phyloP scores from a whole-genome alignment of 2,329 filamentous ascomycete genomes.

The Tolypocladium nubicola region DNA sequence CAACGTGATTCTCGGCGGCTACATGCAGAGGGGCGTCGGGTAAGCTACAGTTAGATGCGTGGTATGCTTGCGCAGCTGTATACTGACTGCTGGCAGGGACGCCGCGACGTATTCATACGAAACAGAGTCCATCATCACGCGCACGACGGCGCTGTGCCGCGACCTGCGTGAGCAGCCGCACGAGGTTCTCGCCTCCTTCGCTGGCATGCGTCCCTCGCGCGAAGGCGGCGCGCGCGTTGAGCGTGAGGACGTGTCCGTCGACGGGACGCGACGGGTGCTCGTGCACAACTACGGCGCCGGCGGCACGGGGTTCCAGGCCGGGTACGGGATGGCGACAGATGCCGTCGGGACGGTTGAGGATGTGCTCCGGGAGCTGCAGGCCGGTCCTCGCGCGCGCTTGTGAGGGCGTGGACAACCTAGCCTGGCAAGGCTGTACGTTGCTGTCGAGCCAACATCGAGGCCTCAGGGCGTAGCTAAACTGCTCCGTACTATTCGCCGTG shows the following conservation, averaged over 20 bases:
- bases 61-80: too few species aligned
- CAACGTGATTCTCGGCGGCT: constrained; percentile 24
- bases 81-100: constrained; percentile 11
- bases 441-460: too few species aligned
- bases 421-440: too few species aligned
- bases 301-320: constrained; percentile 33
- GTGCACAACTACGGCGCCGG: constrained; percentile 35
- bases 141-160: constrained; percentile 19
- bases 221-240: constrained; percentile 33
- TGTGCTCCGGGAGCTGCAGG: constrained; percentile 9
- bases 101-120: constrained; percentile 24
- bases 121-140: constrained; percentile 24
- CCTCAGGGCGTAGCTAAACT: too few species aligned
- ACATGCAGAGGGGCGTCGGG: constrained; percentile 24
- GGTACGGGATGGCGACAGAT: constrained; percentile 27
- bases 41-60: constrained; percentile 5
- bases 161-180: constrained; percentile 14
- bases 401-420: neutral
- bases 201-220: constrained; percentile 23
- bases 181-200: constrained; percentile 20
- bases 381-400: neutral
- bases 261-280: constrained; percentile 11
- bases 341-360: constrained; percentile 19
- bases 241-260: constrained; percentile 20
- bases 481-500: too few species aligned